Conservation (phyloP, 192 early-diverging fungal species). For the Entomortierella lignicola region DNA sequence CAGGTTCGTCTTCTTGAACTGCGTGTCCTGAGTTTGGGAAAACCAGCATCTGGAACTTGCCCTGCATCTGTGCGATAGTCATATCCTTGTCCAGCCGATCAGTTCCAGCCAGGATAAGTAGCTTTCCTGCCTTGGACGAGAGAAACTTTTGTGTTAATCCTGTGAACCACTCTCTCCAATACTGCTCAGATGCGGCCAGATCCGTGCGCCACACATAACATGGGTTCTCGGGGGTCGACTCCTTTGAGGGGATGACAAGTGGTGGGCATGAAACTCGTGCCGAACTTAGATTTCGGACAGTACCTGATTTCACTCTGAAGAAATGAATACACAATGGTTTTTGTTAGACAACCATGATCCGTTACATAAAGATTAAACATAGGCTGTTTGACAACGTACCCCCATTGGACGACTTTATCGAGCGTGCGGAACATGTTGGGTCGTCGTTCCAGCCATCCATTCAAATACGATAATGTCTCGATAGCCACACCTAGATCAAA, state of each 20-base stretch:
- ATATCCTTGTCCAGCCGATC: conserved; percentile 82
- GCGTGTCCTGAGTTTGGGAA: conserved; percentile 78
- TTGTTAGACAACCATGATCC: no score
- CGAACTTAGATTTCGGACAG: conserved; percentile 73
- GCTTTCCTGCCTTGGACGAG: conserved; percentile 66
- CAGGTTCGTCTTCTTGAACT: conserved; percentile 79
- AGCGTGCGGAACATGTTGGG: conserved; percentile 61
- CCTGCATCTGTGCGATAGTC: conserved; percentile 87
- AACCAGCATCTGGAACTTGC: conserved; percentile 80
- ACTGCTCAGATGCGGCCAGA: conserved; percentile 69
- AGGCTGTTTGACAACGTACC: conserved; percentile 38
- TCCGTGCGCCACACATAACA: conserved; percentile 70
- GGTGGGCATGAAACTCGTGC: conserved; percentile 80
- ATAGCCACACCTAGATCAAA: conserved; percentile 58
- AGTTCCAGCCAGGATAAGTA: conserved; percentile 77
- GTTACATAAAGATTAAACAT: no score
- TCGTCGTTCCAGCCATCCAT: conserved; percentile 55
- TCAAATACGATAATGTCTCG: conserved; percentile 65
- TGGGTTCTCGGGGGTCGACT: conserved; percentile 15
- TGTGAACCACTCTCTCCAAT: conserved; percentile 77
- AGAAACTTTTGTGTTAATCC: conserved; percentile 79
- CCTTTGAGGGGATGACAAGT: conserved; percentile 54
- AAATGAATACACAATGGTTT: neutral
- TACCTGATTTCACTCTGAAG: conserved; percentile 66
- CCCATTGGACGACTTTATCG: conserved; percentile 67